A percentile compares a stretch with the other conserved stretches of the same genome.
Evolutionary conservation across 352 stramenopile species (phyloP).

Genomic region (Phytophthora idaei): DNA sequence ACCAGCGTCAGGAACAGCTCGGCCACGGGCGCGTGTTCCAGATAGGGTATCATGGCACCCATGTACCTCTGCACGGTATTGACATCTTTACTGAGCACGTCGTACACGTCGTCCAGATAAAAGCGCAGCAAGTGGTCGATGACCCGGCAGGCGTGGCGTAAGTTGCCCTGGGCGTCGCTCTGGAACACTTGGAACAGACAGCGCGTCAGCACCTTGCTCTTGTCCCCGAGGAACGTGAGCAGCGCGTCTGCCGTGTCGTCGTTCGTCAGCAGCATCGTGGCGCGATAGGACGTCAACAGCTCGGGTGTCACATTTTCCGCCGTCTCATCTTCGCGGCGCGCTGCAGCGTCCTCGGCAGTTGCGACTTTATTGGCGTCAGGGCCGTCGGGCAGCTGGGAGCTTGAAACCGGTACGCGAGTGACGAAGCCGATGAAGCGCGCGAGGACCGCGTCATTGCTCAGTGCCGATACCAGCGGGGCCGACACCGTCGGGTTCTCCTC

Average conservation of each 20-base stretch:
- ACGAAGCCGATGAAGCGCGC: constrained; percentile 67
- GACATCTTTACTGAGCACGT: constrained; percentile 70
- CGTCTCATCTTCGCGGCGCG: constrained; percentile 36
- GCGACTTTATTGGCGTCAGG: constrained; percentile 39
- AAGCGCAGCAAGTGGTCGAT: constrained; percentile 87
- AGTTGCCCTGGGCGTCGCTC: constrained; percentile 64
- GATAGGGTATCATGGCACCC: constrained; percentile 80
- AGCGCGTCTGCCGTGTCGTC: constrained; percentile 82
- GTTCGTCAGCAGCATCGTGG: constrained; percentile 91
- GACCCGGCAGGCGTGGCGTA: constrained; percentile 89
- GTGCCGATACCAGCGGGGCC: constrained; percentile 59
- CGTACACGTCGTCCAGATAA: constrained; percentile 89
- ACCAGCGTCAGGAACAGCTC: constrained; percentile 89
- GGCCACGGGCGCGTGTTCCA: constrained; percentile 83
- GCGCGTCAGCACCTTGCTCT: constrained; percentile 76
- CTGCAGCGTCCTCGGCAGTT: constrained; percentile 14
- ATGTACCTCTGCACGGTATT: constrained; percentile 80
- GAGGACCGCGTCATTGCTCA: constrained; percentile 69
- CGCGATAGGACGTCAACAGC: constrained; percentile 78
- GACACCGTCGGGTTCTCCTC: constrained; percentile 61
- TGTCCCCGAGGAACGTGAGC: constrained; percentile 82
- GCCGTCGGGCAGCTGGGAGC: constrained; percentile 44
- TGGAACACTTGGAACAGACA: constrained; percentile 87
- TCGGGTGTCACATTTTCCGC: constrained; percentile 57
- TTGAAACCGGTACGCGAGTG: constrained; percentile 48